phyloP scores from a whole-genome alignment of 257 asterid species.

The Nicotiana otophora region DNA sequence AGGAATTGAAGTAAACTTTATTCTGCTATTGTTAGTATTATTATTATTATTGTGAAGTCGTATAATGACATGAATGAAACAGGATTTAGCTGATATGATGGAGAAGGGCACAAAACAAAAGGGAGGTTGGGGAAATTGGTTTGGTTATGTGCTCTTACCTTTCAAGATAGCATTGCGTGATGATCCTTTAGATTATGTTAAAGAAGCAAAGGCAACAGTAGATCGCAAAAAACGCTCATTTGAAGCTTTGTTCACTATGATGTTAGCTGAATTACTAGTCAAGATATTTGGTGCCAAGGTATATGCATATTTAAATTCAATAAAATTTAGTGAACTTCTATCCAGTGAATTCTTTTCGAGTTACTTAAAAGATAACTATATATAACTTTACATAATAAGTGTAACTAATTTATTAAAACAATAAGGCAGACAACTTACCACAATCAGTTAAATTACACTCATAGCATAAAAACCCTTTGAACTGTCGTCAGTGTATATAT shows the following conservation, averaged over 20 bases:
- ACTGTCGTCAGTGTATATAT: too few species aligned
- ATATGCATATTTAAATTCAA: not conserved
- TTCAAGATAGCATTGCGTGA: constrained; percentile 10
- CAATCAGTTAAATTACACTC: too few species aligned
- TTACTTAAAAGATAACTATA: too few species aligned
- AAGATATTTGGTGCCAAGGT: constrained; percentile 16
- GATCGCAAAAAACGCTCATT: constrained; percentile 19
- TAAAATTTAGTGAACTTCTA: too few species aligned
- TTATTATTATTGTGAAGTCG: not conserved
- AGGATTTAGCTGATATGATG: constrained; percentile 20
- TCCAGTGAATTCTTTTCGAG: too few species aligned
- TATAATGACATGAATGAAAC: not conserved
- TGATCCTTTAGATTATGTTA: constrained; percentile 14
- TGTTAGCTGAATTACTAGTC: not conserved
- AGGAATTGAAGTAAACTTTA: constrained; percentile 27
- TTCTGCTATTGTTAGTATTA: too few species aligned
- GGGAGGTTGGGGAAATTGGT: constrained; percentile 16
- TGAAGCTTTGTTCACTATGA: constrained; percentile 4
- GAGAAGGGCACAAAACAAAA: constrained; percentile 10
- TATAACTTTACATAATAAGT: too few species aligned
- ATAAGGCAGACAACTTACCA: too few species aligned
- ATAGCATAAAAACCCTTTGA: too few species aligned
- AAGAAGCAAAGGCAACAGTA: constrained; percentile 9
- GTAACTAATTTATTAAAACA: too few species aligned
- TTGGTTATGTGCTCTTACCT: constrained; percentile 9